A percentile compares a stretch with the other conserved stretches of the same genome.
phyloP scores from a whole-genome alignment of 2,329 filamentous ascomycete species.

The Aspergillus chevalieri region DNA sequence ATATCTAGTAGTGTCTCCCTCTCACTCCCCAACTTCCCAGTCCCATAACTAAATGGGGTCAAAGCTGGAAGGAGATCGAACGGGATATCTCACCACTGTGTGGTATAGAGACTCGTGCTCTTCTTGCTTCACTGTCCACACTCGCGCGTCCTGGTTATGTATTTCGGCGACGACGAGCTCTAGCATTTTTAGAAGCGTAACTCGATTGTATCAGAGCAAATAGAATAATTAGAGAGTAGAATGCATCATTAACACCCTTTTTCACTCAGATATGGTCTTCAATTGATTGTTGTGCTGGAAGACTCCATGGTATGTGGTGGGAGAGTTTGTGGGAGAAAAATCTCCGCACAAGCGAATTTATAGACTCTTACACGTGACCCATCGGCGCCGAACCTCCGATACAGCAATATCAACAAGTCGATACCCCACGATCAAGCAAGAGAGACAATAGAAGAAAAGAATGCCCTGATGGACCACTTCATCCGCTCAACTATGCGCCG shows the following conservation, averaged over 20 bases:
- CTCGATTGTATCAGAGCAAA: not conserved
- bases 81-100: constrained; percentile 26
- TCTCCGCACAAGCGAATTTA: constrained; percentile 11
- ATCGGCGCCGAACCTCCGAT: constrained; percentile 5
- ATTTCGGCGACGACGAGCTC: constrained; percentile 50
- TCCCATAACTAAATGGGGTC: constrained; percentile 43
- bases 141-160: constrained; percentile 45
- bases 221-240: not conserved
- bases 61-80: constrained; percentile 31
- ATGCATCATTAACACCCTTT: not conserved
- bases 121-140: constrained; percentile 56
- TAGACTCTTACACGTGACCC: constrained; percentile 9
- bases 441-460: not conserved
- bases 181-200: constrained; percentile 49
- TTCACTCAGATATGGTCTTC: too few relatives aligned
- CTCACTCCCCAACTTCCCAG: constrained; percentile 35
- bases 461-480: constrained; percentile 22
- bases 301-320: not conserved
- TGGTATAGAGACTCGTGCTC: constrained; percentile 28
- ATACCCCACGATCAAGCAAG: not conserved
- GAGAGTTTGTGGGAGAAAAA: not conserved
- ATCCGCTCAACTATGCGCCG: constrained; percentile 22
- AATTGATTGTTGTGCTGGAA: too few relatives aligned
- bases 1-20: constrained; percentile 38
- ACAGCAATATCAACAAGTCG: not conserved